phyloP scores from a whole-genome alignment of 1,284 basidiomycete genomes.

The Ustilago trichophora region DNA sequence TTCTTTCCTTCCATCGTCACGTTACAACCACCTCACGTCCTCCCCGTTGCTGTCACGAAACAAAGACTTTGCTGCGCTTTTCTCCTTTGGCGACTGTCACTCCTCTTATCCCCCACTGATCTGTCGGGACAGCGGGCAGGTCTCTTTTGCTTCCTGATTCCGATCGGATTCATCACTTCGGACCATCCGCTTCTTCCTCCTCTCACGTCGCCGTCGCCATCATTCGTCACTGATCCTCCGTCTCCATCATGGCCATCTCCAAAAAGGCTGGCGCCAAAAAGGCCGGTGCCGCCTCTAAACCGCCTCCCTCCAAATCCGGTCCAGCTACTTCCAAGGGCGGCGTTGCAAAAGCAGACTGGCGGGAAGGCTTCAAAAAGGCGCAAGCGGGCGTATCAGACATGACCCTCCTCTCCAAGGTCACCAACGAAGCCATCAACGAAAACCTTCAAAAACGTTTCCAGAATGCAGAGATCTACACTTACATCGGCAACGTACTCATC shows the following conservation, averaged over 20 bases:
- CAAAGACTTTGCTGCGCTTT: no score
- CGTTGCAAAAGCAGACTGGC: slow-evolving; percentile 66
- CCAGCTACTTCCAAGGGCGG: slow-evolving; percentile 52
- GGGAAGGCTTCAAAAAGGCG: slow-evolving; percentile 66
- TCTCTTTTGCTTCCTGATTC: neutral
- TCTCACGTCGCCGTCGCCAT: neutral
- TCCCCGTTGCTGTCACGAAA: no score
- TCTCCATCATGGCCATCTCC: slow-evolving; percentile 62
- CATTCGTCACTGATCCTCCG: neutral
- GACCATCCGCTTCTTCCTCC: neutral
- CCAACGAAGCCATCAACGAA: slow-evolving; percentile 97
- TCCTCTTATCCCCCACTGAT: neutral
- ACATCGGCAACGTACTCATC: slow-evolving; percentile 96
- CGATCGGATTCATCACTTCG: neutral
- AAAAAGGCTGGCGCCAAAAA: slow-evolving; percentile 63
- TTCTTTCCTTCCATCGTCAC: neutral
- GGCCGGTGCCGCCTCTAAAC: slow-evolving; percentile 48
- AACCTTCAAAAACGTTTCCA: slow-evolving; percentile 95
- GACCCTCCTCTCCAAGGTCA: slow-evolving; percentile 96
- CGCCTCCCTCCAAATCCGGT: slow-evolving; percentile 41
- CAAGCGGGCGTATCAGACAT: slow-evolving; percentile 94
- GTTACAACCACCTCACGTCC: no score
- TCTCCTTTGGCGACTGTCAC: neutral
- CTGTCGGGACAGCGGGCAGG: slow-evolving; percentile 16
- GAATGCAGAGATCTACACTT: slow-evolving; percentile 97